Evolutionary conservation across 2,329 filamentous ascomycete genomes (phyloP).

Genomic region (Botrytis deweyae): DNA sequence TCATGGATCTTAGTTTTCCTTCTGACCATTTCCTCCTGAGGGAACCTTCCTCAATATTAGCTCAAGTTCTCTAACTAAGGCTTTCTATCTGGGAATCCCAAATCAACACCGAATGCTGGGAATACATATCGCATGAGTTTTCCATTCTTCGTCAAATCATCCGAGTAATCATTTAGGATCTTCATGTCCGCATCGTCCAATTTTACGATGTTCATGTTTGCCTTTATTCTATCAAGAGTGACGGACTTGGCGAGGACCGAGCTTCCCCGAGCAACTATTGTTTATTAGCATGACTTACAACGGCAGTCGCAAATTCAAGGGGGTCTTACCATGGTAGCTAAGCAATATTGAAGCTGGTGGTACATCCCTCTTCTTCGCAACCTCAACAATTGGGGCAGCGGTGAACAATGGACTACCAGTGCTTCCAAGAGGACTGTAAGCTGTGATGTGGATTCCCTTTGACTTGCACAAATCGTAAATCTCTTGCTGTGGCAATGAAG

Average conservation of each 20-base stretch:
- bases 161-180: slow-evolving; percentile 55
- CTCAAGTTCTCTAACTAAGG: not conserved
- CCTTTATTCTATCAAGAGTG: slow-evolving; percentile 64
- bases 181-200: slow-evolving; percentile 63
- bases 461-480: slow-evolving; percentile 51
- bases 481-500: slow-evolving; percentile 54
- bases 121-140: slow-evolving; percentile 64
- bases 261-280: slow-evolving; percentile 63
- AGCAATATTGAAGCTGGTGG: slow-evolving; percentile 64
- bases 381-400: slow-evolving; percentile 58
- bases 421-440: slow-evolving; percentile 48
- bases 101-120: slow-evolving; percentile 66
- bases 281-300: not conserved
- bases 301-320: slow-evolving; percentile 12
- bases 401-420: slow-evolving; percentile 49
- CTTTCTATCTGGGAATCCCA: slow-evolving; percentile 64
- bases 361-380: slow-evolving; percentile 63
- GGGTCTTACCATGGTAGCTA: slow-evolving; percentile 66
- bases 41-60: not conserved
- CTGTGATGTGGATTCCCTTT: slow-evolving; percentile 52
- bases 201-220: slow-evolving; percentile 66
- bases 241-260: slow-evolving; percentile 75
- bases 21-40: too few species aligned
- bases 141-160: slow-evolving; percentile 47
- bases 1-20: not conserved